These are phyloP conservation scores for Trichothecium roseum DNA, from an alignment of 2,329 filamentous ascomycete genomes.

Conservation along the genomic window DNA sequence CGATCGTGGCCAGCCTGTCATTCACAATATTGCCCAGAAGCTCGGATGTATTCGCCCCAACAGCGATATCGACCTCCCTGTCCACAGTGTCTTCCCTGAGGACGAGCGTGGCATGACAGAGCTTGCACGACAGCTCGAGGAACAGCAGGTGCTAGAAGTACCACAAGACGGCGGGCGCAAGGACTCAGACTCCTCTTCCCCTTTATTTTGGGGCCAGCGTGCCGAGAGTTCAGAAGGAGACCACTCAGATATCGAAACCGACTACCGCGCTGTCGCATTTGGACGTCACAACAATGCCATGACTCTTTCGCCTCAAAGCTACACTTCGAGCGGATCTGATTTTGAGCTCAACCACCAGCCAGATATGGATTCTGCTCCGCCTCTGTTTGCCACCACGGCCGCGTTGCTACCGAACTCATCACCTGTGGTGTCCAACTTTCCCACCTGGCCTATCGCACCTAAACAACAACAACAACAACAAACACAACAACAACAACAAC, in stretches of 20 bases:
- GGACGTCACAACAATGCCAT: conserved; percentile 28
- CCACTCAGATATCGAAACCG: conserved; percentile 39
- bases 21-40: conserved; percentile 55
- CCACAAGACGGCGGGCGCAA: too few species aligned
- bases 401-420: conserved; percentile 24
- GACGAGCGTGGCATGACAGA: conserved; percentile 47
- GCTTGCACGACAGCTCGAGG: conserved; percentile 43
- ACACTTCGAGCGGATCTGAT: conserved; percentile 23
- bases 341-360: conserved; percentile 24
- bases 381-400: too few species aligned
- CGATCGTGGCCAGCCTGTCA: conserved; percentile 50
- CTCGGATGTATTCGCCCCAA: conserved; percentile 55
- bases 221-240: conserved; percentile 45
- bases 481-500: too few species aligned
- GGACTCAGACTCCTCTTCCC: conserved; percentile 23
- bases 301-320: conserved; percentile 44
- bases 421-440: conserved; percentile 20
- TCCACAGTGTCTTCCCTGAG: conserved; percentile 50
- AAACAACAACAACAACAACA: too few species aligned
- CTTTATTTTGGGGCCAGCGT: too few species aligned
- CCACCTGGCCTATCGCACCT: conserved; percentile 19
- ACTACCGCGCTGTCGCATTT: conserved; percentile 40
- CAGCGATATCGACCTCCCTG: conserved; percentile 47
- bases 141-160: conserved; percentile 32
- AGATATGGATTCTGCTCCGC: conserved; percentile 22